Evolutionary conservation across 306 rosid species (phyloP).

Genomic region (Corylus americana): DNA sequence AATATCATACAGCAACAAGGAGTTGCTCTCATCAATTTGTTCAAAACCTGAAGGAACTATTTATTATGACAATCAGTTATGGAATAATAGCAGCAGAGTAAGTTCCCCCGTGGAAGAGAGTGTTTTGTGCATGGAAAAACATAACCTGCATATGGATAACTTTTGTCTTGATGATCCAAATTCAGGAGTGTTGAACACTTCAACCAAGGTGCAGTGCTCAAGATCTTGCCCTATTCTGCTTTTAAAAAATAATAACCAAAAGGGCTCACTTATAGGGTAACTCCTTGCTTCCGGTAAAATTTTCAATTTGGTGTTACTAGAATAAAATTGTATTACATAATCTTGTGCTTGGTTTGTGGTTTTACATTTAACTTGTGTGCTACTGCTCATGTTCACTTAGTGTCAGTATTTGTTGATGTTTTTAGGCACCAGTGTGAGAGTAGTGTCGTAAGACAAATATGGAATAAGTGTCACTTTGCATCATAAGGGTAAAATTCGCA

Average conservation of each 20-base stretch:
- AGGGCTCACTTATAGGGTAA: constrained; percentile 46
- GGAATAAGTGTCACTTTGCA: neutral
- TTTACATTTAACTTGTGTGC: neutral
- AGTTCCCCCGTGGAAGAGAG: constrained; percentile 66
- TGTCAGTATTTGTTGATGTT: neutral
- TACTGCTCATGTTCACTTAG: neutral
- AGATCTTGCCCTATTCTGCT: constrained; percentile 77
- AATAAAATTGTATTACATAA: neutral
- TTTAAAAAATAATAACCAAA: constrained; percentile 49
- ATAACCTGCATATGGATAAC: constrained; percentile 39
- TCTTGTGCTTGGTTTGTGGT: neutral
- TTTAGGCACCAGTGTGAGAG: neutral
- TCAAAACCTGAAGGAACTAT: constrained; percentile 32
- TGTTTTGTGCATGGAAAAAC: constrained; percentile 58
- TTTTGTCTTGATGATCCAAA: constrained; percentile 62
- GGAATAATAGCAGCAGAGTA: constrained; percentile 53
- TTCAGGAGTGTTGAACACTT: constrained; percentile 30
- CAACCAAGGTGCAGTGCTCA: constrained; percentile 43
- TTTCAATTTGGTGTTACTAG: neutral
- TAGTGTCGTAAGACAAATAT: neutral
- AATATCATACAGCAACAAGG: constrained; percentile 24
- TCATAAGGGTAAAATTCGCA: neutral
- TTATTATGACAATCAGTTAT: constrained; percentile 43
- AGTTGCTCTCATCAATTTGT: constrained; percentile 17
- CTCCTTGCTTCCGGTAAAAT: neutral